Evolutionary conservation across 441 rosid species (phyloP), one percentile per base, ranked within the genome.

Genomic region (Croton laevigatus): DNA sequence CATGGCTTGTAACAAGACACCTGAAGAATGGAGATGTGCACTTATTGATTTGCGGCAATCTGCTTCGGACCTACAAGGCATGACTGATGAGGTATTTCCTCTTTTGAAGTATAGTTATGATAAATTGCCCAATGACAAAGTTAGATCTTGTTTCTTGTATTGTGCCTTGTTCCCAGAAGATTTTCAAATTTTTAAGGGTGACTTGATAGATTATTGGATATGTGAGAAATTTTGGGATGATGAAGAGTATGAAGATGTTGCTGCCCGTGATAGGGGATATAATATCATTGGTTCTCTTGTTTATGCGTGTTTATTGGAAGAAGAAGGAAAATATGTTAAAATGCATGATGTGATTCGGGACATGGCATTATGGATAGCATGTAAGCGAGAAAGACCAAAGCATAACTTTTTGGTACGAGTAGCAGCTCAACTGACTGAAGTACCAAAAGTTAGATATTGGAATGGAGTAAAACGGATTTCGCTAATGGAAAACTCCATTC

Each of bases 31-130:
- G 86, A 9, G 19, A 5, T 32, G 64, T 49, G 71, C 79, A 38
- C 66, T 69, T 19, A 49, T 7, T 6, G 67, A 62, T 4, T 37
- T 78, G 46, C 60, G n/a, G n/a, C 59, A 32, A 60, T 67, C 72
- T 34, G 34, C 71, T 6, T 40, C 59, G 5, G 22, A 67, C 12
- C 77, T 80, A 62, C 67, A 72, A 57, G 51, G 64, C n/a, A 53
- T 78, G 70, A 64, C 52, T 3, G 52, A 14, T 37, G 59, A 74
- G 58, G 82, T 72, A 7, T 66, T 58, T 62, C 67, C 70, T 52
- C 66, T 62, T 8, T 51, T 76, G 62, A 73, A 78, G 57, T 73
- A 71, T n/a, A 75, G 85, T 65, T 80, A 75, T 66, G 81, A 80
- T n/a, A 8, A 11, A 5, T 37, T 76, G 48, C 70, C 62, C 6